Base-by-base conservation (phyloP, 768 basidiomycete genomes). In the Melanogaster broomeanus region DNA sequence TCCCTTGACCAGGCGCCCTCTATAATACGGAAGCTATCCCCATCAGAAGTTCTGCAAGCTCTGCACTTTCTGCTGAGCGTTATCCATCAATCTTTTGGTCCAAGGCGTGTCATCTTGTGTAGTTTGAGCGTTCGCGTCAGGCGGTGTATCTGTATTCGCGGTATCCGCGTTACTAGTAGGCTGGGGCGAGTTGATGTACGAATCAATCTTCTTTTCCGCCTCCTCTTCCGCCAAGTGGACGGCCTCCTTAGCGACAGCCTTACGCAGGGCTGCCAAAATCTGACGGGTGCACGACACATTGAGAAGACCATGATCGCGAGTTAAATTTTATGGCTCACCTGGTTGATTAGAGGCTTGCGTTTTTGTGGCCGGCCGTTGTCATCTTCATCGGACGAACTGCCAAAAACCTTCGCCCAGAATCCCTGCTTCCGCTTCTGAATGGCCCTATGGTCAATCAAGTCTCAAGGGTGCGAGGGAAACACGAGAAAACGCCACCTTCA, bases 61-160 rank as follows among this genome's bases (percentile, higher is more conserved):
- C 34, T 58, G 56, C 24, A 52, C 21, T 33, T 51, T 58, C 30
- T 62, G 60, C 31, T 62, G 52, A 12, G 42, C 56, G 5, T 4
- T 42, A 6, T 43, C 41, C 45, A 33, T 39, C 49, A 61, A 55
- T 24, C 42, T 44, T 42, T 55, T 58, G n/a, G 52, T 60, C 60
- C 60, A 61, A 28, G 60, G 34, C 3, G 33, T 30, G 35, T 58
- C 52, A 4, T 21, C 42, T 10, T 45, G 24, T 4, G 42, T 39
- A 5, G 35, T 49, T 4, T 37, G 41, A 2, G 42, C n/a, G n/a
- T n/a, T n/a, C n/a, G n/a, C n/a, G 6, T 43, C 3, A 4, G 50
- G 33, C 13, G 45, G 22, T 9, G 45, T 2, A 21, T 52, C 42
- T 9, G 44, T 25, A 21, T 11, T 15, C 13, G 25, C 19, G 0